phyloP scores from a whole-genome alignment of 192 early-diverging fungal genomes.

The Linnemannia schmuckeri region DNA sequence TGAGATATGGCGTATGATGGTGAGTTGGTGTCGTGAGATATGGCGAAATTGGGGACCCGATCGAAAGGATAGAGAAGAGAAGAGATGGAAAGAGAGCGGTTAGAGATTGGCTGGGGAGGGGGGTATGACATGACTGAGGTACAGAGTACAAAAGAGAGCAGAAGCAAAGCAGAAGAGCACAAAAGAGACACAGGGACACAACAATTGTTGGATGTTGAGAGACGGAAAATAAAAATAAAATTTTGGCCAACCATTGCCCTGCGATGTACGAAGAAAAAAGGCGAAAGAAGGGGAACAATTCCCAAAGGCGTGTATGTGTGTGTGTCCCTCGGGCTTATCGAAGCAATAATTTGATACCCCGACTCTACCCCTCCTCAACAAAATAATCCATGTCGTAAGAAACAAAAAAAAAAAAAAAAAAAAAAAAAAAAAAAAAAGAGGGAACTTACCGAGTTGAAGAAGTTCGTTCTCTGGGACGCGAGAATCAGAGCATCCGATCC shows the following conservation, averaged over 20 bases:
- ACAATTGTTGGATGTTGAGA: background rate
- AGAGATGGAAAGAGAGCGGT: background rate
- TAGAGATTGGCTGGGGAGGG: background rate
- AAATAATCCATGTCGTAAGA: background rate
- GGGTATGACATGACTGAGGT: background rate
- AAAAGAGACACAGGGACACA: conserved; percentile 2
- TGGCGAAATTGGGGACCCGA: background rate
- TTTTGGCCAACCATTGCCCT: background rate
- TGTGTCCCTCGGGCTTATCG: background rate
- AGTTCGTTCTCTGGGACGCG: conserved; percentile 90
- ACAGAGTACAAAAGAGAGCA: background rate
- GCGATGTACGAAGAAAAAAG: no score
- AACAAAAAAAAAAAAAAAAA: conserved; percentile 5
- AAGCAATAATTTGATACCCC: background rate
- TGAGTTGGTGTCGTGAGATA: background rate
- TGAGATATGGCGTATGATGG: background rate
- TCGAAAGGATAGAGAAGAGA: background rate
- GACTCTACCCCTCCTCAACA: background rate
- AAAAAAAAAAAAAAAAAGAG: background rate
- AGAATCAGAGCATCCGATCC: conserved; percentile 95
- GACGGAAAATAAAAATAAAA: conserved; percentile 3
- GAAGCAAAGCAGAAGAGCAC: background rate
- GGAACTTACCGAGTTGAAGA: conserved; percentile 60
- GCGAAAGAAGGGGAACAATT: no score
- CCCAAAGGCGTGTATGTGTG: no score